Conservation (phyloP, 1,284 basidiomycete species). For the Pyrrhoderma lamaoense region DNA sequence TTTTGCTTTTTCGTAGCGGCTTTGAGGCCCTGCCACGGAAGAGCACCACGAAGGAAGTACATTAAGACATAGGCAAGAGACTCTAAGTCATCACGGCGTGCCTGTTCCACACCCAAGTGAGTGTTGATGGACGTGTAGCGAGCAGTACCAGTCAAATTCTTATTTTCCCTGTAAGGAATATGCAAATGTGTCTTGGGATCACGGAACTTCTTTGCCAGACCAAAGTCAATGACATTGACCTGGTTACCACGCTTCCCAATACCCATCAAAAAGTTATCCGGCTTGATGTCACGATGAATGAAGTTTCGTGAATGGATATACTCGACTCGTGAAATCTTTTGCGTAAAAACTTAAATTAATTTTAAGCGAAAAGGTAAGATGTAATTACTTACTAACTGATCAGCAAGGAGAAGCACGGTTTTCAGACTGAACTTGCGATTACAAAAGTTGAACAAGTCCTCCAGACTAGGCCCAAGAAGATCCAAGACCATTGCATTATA, state of each 20-base stretch:
- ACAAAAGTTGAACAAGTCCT: slow-evolving; percentile 99
- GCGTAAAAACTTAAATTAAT: slow-evolving; percentile 10
- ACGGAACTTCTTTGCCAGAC: slow-evolving; percentile 98
- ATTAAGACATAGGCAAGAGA: slow-evolving; percentile 95
- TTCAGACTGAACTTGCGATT: slow-evolving; percentile 97
- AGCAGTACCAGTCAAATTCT: slow-evolving; percentile 98
- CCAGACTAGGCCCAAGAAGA: slow-evolving; percentile 92
- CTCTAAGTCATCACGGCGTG: slow-evolving; percentile 92
- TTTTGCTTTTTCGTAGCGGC: slow-evolving; percentile 99
- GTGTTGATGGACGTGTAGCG: slow-evolving; percentile 99
- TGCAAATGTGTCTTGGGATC: slow-evolving; percentile 99
- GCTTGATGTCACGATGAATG: slow-evolving; percentile 99
- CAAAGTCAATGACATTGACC: slow-evolving; percentile 99
- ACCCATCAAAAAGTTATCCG: slow-evolving; percentile 99
- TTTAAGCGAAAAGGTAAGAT: slow-evolving; percentile 10
- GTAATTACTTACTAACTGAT: slow-evolving; percentile 81
- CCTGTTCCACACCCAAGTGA: slow-evolving; percentile 95
- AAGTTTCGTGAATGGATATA: slow-evolving; percentile 99
- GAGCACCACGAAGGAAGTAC: slow-evolving; percentile 95
- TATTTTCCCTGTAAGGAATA: slow-evolving; percentile 99
- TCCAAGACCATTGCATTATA: slow-evolving; percentile 99
- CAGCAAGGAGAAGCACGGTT: slow-evolving; percentile 94
- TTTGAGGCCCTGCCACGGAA: slow-evolving; percentile 97
- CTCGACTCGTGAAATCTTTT: slow-evolving; percentile 94
- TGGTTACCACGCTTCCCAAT: slow-evolving; percentile 99